These are phyloP conservation scores for Agaricus sinodeliciosus DNA, from an alignment of 768 basidiomycete species.

Conservation along the genomic window DNA sequence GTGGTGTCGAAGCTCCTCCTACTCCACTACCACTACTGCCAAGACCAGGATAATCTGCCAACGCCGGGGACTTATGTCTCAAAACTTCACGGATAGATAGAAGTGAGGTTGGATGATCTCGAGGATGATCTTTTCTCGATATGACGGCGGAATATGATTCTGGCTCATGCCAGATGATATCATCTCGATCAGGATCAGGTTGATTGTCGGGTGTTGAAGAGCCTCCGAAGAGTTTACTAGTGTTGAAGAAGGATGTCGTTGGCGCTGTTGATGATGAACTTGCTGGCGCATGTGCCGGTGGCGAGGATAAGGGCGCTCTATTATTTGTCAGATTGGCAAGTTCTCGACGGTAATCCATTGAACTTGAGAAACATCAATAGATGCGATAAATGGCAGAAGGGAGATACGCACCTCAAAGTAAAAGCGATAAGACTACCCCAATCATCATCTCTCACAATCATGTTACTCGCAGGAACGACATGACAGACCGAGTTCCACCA, in stretches of 20 bases:
- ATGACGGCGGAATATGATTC: constrained; percentile 57
- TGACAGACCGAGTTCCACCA: constrained; percentile 64
- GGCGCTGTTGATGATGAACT: constrained; percentile 18
- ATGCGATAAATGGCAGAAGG: neutral
- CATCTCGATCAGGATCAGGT: constrained; percentile 58
- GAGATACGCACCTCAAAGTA: constrained; percentile 49
- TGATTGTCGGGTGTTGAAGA: constrained; percentile 26
- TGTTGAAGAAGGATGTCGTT: constrained; percentile 10
- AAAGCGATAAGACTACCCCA: constrained; percentile 79
- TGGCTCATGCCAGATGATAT: constrained; percentile 50
- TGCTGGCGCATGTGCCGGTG: constrained; percentile 14
- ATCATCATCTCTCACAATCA: constrained; percentile 63
- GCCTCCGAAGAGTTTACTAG: constrained; percentile 39
- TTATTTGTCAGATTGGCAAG: constrained; percentile 31
- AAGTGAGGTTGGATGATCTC: constrained; percentile 45
- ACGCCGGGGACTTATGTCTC: constrained; percentile 38
- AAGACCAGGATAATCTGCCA: neutral
- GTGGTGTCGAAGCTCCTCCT: neutral
- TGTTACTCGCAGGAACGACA: constrained; percentile 58
- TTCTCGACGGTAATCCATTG: constrained; percentile 51
- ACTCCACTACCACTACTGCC: neutral
- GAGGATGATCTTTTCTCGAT: constrained; percentile 55
- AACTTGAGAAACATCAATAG: constrained; percentile 29
- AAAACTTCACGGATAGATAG: constrained; percentile 58
- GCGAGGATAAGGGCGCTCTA: constrained; percentile 18